A percentile compares a stretch with the other conserved stretches of the same genome.
Conservation (phyloP, 441 rosid genomes). For the Euphorbia schlechtendalii region DNA sequence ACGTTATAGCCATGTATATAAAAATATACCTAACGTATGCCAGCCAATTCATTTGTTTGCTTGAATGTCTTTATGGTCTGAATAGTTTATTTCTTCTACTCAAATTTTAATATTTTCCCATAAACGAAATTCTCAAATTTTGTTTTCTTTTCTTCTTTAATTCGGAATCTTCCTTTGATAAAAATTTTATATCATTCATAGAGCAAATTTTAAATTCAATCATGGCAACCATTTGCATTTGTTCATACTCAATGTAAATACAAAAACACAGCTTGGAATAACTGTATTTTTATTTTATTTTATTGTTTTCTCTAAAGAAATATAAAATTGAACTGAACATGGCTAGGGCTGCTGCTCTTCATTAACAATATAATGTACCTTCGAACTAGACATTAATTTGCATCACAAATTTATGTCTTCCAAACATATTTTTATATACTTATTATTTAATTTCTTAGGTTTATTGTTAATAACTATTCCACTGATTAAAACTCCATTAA, state of each 20-base stretch:
- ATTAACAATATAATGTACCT: background rate
- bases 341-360: background rate
- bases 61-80: no score
- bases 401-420: conserved; percentile 1
- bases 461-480: background rate
- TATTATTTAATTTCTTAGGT: background rate
- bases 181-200: background rate
- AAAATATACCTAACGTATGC: background rate
- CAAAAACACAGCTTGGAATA: conserved; percentile 32
- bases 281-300: conserved; percentile 3
- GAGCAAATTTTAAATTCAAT: conserved; percentile 8
- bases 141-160: no score
- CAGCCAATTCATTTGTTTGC: no score
- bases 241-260: conserved; percentile 1
- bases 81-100: no score
- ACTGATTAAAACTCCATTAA: background rate
- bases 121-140: no score
- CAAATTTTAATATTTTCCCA: no score
- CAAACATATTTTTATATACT: background rate
- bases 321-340: conserved; percentile 5
- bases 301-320: background rate
- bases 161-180: background rate
- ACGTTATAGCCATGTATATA: conserved; percentile 12
- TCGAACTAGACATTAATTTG: background rate
- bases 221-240: conserved; percentile 32